Base-by-base conservation (phyloP, 148 eudicot genomes). In the Rhododendron ferrugineum region DNA sequence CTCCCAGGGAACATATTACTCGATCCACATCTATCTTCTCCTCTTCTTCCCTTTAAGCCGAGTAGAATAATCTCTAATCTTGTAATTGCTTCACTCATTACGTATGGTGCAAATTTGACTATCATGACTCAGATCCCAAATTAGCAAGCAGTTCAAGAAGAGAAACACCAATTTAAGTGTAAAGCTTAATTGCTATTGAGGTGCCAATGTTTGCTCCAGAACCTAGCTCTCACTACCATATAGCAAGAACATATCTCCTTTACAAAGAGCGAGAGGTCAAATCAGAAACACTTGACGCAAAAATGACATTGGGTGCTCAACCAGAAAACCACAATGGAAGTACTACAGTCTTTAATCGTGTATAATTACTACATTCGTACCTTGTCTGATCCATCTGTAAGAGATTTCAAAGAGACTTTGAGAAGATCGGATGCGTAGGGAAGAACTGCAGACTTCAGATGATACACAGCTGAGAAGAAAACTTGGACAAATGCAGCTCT, bases 401-500 rank as follows among this genome's bases (percentile, higher is more conserved):
- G 94, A 74, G 93, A 92, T 74, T 84, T 81, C 81, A 93, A 42
- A 54, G 95, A 87, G 50, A 92, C 84, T 23, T 70, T 87, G 37
- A 93, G 90, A 88, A 95, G 90, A 85, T 89, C 93, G 40, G 87
- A 83, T 10, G 93, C 85, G 85, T 89, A 91, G 14, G 95, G 95
- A 85, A 87, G 86, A 89, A 92, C 87, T 16, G 49, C 84, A 81
- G 87, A 85, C 85, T 91, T 93, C 85, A 93, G 87, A 92, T 93
- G 91, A 88, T 88, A 93, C 54, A 92, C 94, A 77, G 90, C 90
- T 37, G 96, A 91, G 88, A 95, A 93, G 73, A 93, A 85, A 88
- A 95, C 90, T 86, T 95, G 96, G 80, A 89, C 80, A 85, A 94
- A 90, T 60, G 98, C 95, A 73, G 95, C 94, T 88, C 92, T 92